phyloP scores from a whole-genome alignment of 1,284 basidiomycete genomes.

The Coriolopsis trogii region DNA sequence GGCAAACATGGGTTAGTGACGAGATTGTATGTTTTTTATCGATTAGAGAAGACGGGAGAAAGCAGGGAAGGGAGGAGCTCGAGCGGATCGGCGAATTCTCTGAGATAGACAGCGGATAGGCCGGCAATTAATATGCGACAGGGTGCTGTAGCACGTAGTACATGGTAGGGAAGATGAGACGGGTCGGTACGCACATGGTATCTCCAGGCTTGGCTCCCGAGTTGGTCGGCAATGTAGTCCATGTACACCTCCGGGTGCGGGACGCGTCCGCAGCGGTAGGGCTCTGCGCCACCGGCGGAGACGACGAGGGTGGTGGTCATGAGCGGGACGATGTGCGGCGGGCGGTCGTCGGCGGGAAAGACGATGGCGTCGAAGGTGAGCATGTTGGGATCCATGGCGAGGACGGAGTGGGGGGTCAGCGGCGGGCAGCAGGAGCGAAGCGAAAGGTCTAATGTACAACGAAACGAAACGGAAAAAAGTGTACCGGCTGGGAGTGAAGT shows the following conservation, averaged over 20 bases:
- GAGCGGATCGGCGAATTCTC: constrained; percentile 20
- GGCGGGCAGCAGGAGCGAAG: constrained; percentile 1
- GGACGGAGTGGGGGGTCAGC: background rate
- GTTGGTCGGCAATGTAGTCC: constrained; percentile 78
- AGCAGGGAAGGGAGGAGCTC: too few species aligned
- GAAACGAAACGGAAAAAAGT: constrained; percentile 11
- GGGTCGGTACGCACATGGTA: constrained; percentile 57
- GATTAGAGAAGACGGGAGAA: too few species aligned
- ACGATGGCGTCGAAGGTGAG: constrained; percentile 57
- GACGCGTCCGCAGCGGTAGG: constrained; percentile 48
- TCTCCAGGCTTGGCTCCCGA: constrained; percentile 71
- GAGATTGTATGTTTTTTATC: too few species aligned
- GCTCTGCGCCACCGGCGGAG: constrained; percentile 34
- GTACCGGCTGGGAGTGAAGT: constrained; percentile 11
- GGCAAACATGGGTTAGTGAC: too few species aligned
- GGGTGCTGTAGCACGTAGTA: too few species aligned
- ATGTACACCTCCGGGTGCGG: constrained; percentile 83
- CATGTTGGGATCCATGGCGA: constrained; percentile 56
- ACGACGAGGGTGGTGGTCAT: constrained; percentile 68
- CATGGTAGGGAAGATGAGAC: constrained; percentile 12
- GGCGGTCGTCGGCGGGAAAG: constrained; percentile 49
- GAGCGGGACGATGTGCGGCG: constrained; percentile 67
- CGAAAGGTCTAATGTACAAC: constrained; percentile 23
- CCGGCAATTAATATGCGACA: constrained; percentile 22
- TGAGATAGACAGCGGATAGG: too few species aligned